A percentile compares a stretch with the other conserved stretches of the same genome.
phyloP scores from a whole-genome alignment of 306 rosid genomes.

The Dicorynia guianensis region DNA sequence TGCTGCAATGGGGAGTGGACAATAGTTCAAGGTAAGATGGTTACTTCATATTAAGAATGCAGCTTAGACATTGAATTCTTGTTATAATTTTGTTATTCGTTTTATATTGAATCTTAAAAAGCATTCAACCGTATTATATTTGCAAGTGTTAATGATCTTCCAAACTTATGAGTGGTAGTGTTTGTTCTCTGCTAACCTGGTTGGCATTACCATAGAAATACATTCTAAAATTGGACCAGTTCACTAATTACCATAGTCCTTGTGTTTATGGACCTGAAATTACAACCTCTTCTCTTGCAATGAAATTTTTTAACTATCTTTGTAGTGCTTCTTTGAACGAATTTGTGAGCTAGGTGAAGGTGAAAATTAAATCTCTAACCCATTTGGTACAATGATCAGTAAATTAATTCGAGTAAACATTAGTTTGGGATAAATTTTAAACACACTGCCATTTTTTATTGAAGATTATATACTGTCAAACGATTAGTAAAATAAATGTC shows the following conservation, averaged over 20 bases:
- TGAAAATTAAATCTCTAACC: neutral
- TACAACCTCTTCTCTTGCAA: neutral
- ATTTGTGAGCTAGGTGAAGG: neutral
- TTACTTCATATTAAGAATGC: neutral
- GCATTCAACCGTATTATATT: neutral
- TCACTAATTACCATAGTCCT: neutral
- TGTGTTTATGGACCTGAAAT: neutral
- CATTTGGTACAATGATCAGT: neutral
- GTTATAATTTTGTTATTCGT: neutral
- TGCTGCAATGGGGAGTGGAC: conserved; percentile 86
- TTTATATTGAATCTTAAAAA: neutral
- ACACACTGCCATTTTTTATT: too few species aligned
- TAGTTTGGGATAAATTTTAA: neutral
- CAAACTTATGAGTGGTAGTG: neutral
- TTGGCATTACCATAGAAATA: conserved; percentile 4
- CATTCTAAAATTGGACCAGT: neutral
- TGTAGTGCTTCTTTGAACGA: neutral
- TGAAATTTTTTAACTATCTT: neutral
- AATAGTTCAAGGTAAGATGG: conserved; percentile 83
- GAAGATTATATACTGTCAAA: neutral
- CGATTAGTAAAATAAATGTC: neutral
- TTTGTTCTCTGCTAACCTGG: neutral
- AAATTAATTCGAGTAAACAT: neutral
- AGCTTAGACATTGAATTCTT: neutral
- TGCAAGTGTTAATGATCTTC: neutral